A percentile compares a stretch with the other conserved stretches of the same genome.
Evolutionary conservation across 73 alveolate species (phyloP).

Genomic region (Uronychia setigera): DNA sequence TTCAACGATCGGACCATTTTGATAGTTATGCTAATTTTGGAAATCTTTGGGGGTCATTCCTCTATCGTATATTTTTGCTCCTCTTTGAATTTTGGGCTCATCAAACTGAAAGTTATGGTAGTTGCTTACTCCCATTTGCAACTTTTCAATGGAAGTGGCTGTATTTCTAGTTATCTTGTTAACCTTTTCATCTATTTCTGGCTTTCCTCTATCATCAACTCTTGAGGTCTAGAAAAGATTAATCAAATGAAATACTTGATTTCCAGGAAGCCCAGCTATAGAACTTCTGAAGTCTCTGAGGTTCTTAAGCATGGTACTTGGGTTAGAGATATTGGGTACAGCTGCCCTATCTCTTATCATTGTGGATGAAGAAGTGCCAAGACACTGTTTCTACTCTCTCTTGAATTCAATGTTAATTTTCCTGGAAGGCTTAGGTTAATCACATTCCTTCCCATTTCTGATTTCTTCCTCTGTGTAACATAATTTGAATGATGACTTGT

Average conservation of each 20-base stretch:
- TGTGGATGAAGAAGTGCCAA: background rate
- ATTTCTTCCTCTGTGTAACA: background rate
- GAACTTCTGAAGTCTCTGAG: background rate
- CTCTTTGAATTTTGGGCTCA: background rate
- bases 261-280: background rate
- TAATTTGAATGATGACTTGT: background rate
- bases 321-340: background rate
- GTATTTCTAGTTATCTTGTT: no score
- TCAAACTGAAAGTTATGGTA: background rate
- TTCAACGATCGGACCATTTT: background rate
- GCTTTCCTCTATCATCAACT: no score
- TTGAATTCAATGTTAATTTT: background rate
- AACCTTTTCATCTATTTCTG: no score
- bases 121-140: background rate
- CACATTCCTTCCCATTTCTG: background rate
- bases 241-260: no score
- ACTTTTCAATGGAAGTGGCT: no score
- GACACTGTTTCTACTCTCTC: background rate
- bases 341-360: background rate
- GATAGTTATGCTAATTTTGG: background rate
- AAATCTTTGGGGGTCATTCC: background rate
- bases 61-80: background rate
- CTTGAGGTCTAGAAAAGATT: no score
- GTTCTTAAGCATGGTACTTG: background rate
- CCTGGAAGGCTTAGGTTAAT: background rate